Evolutionary conservation across 495 filamentous ascomycete species (phyloP).

Genomic region (Talaromyces trachyspermus): DNA sequence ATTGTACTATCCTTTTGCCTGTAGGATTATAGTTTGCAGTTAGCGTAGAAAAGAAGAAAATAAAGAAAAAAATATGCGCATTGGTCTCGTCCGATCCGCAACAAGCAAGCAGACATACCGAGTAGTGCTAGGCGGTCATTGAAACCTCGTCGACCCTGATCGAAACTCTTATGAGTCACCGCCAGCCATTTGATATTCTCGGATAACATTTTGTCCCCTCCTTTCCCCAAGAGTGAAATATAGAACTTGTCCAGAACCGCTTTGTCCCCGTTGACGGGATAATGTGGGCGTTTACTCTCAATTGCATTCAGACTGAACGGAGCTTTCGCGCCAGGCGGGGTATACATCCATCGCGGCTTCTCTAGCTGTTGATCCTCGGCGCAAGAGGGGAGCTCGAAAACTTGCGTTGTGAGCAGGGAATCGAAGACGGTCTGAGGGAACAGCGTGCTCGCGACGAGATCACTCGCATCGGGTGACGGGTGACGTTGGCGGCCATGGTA

Average conservation of each 20-base stretch:
- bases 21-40: conserved; percentile 5
- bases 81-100: neutral
- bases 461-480: conserved; percentile 4
- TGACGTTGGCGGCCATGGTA: conserved; percentile 4
- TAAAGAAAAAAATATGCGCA: neutral
- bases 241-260: conserved; percentile 67
- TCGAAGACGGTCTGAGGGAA: neutral
- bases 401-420: neutral
- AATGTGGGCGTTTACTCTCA: conserved; percentile 44
- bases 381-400: neutral
- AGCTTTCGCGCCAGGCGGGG: conserved; percentile 67
- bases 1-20: conserved; percentile 75
- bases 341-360: conserved; percentile 73
- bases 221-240: conserved; percentile 57
- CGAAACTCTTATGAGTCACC: conserved; percentile 97
- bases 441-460: conserved; percentile 3
- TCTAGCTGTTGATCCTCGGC: conserved; percentile 23
- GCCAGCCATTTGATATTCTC: conserved; percentile 96
- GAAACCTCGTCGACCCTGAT: conserved; percentile 86
- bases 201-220: conserved; percentile 63
- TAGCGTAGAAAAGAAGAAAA: too few species aligned
- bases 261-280: conserved; percentile 67
- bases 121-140: conserved; percentile 90
- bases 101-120: conserved; percentile 47
- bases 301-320: conserved; percentile 47